phyloP scores from a whole-genome alignment of 768 basidiomycete genomes.

The Trametes cubensis region DNA sequence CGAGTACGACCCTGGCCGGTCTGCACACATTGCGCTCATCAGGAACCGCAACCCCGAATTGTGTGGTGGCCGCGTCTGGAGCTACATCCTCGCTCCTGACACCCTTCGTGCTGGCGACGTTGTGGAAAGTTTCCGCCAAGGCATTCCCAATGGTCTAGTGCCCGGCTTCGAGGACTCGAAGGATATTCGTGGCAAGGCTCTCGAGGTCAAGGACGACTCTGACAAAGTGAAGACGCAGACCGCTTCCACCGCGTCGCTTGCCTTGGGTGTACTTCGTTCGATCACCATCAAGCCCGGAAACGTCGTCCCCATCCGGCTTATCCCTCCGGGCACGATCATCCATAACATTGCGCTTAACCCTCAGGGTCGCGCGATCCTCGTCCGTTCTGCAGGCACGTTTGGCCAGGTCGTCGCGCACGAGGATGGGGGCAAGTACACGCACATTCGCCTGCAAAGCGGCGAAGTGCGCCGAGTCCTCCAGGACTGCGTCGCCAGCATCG shows the following conservation, averaged over 20 bases:
- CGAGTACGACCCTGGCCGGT: conserved; percentile 95
- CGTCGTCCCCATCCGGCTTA: conserved; percentile 86
- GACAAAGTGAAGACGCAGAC: conserved; percentile 30
- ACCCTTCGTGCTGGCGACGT: conserved; percentile 86
- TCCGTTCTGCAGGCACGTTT: conserved; percentile 87
- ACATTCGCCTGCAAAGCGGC: conserved; percentile 87
- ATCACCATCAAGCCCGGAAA: conserved; percentile 89
- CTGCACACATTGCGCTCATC: conserved; percentile 92
- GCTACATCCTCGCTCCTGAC: conserved; percentile 92
- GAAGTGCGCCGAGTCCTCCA: conserved; percentile 87
- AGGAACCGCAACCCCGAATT: conserved; percentile 58
- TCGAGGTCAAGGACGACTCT: conserved; percentile 26
- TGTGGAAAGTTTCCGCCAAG: conserved; percentile 83
- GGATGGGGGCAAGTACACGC: conserved; percentile 68
- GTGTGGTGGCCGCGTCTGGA: conserved; percentile 65
- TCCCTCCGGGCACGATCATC: conserved; percentile 89
- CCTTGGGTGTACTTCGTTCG: conserved; percentile 82
- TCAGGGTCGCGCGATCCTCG: conserved; percentile 76
- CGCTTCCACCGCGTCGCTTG: conserved; percentile 61
- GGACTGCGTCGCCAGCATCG: conserved; percentile 86
- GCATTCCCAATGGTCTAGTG: conserved; percentile 77
- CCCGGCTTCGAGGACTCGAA: conserved; percentile 43
- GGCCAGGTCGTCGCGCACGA: conserved; percentile 83
- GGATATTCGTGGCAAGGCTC: conserved; percentile 29
- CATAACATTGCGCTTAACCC: conserved; percentile 83